Evolutionary conservation across 176 grass and related monocot species (phyloP).

Genomic region (Eleusine indica): DNA sequence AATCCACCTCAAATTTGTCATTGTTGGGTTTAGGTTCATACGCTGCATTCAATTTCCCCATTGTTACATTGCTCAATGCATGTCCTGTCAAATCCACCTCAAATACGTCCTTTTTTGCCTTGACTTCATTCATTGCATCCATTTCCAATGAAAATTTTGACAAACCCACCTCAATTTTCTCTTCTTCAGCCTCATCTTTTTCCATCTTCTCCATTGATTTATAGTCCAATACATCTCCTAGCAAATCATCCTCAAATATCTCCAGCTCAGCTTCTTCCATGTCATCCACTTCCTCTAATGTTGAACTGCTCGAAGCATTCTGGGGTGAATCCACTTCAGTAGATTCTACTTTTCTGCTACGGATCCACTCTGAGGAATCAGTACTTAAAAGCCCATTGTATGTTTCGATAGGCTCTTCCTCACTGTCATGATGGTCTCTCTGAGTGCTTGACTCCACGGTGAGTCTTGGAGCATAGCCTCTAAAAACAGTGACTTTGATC

Average conservation of each 20-base stretch:
- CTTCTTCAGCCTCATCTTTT: neutral
- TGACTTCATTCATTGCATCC: neutral
- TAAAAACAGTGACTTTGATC: slow-evolving; percentile 54
- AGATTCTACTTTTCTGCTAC: slow-evolving; percentile 18
- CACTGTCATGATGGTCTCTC: slow-evolving; percentile 33
- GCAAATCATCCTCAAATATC: slow-evolving; percentile 10
- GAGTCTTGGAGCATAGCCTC: slow-evolving; percentile 47
- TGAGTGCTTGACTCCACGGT: slow-evolving; percentile 28
- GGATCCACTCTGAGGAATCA: slow-evolving; percentile 24
- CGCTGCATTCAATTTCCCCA: neutral
- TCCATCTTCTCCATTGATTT: neutral
- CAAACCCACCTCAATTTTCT: neutral
- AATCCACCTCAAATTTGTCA: neutral
- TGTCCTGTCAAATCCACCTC: neutral
- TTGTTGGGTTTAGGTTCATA: neutral
- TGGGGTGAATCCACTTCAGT: neutral
- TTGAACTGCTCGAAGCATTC: slow-evolving; percentile 28
- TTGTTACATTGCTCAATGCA: neutral
- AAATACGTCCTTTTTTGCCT: neutral
- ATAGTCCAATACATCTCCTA: neutral
- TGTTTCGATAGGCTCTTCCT: slow-evolving; percentile 33
- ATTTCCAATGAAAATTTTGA: neutral
- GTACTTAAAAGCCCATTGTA: slow-evolving; percentile 15
- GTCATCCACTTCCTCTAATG: neutral
- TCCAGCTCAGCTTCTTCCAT: neutral